Evolutionary conservation across 2,329 filamentous ascomycete species (phyloP), one percentile per base, ranked within the genome.

Genomic region (Aspergillus sp.): DNA sequence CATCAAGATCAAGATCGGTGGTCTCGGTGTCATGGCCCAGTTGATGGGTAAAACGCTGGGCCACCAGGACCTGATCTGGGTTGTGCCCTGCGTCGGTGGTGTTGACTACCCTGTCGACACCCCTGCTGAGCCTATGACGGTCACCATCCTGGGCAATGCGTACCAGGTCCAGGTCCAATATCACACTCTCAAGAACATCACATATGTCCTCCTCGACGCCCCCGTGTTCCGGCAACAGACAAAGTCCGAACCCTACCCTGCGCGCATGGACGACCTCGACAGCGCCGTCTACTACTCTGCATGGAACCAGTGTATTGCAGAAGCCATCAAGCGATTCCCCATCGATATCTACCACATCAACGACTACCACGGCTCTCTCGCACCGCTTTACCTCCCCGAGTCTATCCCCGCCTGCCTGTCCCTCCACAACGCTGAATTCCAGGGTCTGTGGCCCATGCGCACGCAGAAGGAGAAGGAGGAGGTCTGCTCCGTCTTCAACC

Each of bases 1-100:
- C 3, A 86, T 89, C 73, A 89, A 87, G 71, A 85, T 89, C 73
- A 89, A 89, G 73, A 89, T 89, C 47, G 86, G 86, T 59, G 86
- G 86, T 59, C 77, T 89, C 3, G 86, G 86, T 69, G 86, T 88
- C 60, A 89, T 89, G 86, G 85, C 86, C 32, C 84, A 87, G 63
- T 74, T 89, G 3, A 89, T 89, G 86, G 84, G 84, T 15, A 86
- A 86, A 66, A 83, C 85, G 50, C 79, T 89, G 8, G 77, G 81
- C 3, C 85, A 89, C 62, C 82, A 88, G 63, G 82, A 89, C 66
- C 76, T 89, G 1, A 82, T 89, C 60, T 89, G 83, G 83, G 82
- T 85, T n/a, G 78, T 85, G 26, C 83, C 83, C 15, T 83, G 81
- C 63, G 85, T 88, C 48, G 84, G 85, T 26, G 86, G 83, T 41